phyloP scores from a whole-genome alignment of 2,329 filamentous ascomycete genomes.

The Gnomoniopsis smithogilvyi region DNA sequence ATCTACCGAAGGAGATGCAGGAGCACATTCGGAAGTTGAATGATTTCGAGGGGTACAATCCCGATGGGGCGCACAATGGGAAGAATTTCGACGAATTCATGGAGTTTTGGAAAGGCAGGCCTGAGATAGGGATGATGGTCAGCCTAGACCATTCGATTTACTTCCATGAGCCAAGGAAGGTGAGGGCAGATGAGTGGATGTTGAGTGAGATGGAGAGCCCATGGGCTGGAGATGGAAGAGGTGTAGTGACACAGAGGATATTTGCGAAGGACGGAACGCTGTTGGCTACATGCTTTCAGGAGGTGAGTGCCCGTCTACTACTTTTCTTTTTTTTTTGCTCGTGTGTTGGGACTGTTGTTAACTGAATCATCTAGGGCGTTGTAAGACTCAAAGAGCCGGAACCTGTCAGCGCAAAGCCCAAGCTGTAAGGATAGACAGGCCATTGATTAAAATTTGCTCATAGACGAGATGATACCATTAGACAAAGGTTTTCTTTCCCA shows the following conservation, averaged over 20 bases:
- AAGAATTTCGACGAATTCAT: constrained; percentile 37
- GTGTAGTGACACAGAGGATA: constrained; percentile 72
- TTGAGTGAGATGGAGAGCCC: constrained; percentile 76
- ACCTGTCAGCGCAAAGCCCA: constrained; percentile 1
- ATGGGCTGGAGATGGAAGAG: constrained; percentile 75
- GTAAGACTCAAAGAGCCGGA: constrained; percentile 14
- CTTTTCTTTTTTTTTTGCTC: too few species aligned
- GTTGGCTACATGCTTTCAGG: constrained; percentile 77
- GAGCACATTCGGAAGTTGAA: constrained; percentile 35
- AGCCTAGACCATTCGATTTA: constrained; percentile 74
- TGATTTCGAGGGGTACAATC: constrained; percentile 36
- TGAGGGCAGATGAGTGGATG: constrained; percentile 72
- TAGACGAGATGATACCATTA: constrained; percentile 5
- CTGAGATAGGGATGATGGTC: constrained; percentile 79
- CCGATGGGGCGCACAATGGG: constrained; percentile 21
- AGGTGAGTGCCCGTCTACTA: constrained; percentile 45
- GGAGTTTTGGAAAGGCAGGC: constrained; percentile 44
- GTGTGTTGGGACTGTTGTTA: neutral
- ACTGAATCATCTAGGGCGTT: constrained; percentile 1
- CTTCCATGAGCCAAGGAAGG: constrained; percentile 58
- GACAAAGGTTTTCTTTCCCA: neutral
- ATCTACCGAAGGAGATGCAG: constrained; percentile 39
- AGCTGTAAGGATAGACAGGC: constrained; percentile 2
- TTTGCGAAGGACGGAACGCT: constrained; percentile 68
- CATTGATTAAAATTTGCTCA: neutral